Conservation (phyloP, 345 rosid species). For the Eucalyptus pumila region DNA sequence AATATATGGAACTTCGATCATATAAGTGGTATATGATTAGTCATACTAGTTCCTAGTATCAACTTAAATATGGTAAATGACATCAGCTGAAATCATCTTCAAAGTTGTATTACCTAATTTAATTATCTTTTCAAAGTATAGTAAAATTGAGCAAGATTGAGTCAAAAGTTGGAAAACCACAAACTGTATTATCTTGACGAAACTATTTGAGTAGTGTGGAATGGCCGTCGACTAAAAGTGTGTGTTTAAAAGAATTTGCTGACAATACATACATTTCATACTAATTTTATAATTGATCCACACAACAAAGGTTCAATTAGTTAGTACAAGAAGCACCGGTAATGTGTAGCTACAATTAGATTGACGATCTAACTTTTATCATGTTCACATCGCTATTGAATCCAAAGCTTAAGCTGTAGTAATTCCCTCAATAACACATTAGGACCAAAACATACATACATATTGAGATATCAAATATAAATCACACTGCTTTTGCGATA, state of each 20-base stretch:
- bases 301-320: not conserved
- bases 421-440: not conserved
- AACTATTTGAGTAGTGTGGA: not conserved
- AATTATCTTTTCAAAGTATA: not conserved
- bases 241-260: not conserved
- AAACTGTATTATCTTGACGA: not conserved
- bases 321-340: not conserved
- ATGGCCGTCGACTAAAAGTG: not conserved
- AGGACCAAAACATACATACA: not conserved
- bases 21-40: not conserved
- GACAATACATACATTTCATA: not conserved
- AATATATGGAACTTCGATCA: not conserved
- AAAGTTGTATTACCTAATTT: not conserved
- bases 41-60: not conserved
- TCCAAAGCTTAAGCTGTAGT: not conserved
- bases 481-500: not conserved
- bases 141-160: not conserved
- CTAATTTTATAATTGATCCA: not conserved
- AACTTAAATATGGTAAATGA: not conserved
- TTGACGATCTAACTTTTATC: not conserved
- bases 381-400: not conserved
- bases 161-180: not conserved
- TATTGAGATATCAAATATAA: not conserved
- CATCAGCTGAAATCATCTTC: not conserved
- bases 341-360: not conserved